A percentile compares a stretch with the other conserved stretches of the same genome.
Evolutionary conservation across 2,329 filamentous ascomycete genomes (phyloP).

Genomic region (Colletotrichum lini): DNA sequence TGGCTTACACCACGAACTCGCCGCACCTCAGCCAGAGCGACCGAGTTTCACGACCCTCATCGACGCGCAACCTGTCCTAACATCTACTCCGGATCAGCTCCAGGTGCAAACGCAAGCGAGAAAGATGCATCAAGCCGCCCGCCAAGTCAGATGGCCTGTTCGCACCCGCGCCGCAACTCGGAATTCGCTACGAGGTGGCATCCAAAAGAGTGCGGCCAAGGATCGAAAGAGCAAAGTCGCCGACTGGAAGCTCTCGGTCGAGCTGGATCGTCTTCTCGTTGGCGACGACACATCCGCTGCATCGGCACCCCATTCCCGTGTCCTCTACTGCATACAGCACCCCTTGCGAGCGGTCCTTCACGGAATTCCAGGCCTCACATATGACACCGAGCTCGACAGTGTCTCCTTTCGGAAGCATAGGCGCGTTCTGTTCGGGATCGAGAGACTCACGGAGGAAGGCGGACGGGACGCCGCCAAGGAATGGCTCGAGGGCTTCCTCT

Average conservation of each 20-base stretch:
- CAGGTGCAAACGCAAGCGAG: neutral
- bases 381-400: conserved; percentile 26
- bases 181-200: neutral
- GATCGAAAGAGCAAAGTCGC: conserved; percentile 15
- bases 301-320: neutral
- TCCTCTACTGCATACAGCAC: conserved; percentile 16
- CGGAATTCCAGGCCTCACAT: conserved; percentile 26
- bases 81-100: neutral
- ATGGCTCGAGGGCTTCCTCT: conserved; percentile 29
- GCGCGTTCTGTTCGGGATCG: conserved; percentile 18
- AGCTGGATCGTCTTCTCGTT: conserved; percentile 27
- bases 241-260: conserved; percentile 19
- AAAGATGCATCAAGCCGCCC: neutral
- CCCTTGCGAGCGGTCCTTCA: conserved; percentile 21
- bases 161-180: neutral
- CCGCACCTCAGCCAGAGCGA: neutral
- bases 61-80: neutral
- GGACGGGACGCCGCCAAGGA: conserved; percentile 16
- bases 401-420: conserved; percentile 22
- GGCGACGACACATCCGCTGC: conserved; percentile 1
- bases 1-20: neutral
- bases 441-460: conserved; percentile 2
- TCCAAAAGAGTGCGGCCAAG: conserved; percentile 24
- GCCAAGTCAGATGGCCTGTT: neutral
- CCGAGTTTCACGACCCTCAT: neutral